phyloP scores from a whole-genome alignment of 2,329 filamentous ascomycete genomes.

The Apiospora malaysiana region DNA sequence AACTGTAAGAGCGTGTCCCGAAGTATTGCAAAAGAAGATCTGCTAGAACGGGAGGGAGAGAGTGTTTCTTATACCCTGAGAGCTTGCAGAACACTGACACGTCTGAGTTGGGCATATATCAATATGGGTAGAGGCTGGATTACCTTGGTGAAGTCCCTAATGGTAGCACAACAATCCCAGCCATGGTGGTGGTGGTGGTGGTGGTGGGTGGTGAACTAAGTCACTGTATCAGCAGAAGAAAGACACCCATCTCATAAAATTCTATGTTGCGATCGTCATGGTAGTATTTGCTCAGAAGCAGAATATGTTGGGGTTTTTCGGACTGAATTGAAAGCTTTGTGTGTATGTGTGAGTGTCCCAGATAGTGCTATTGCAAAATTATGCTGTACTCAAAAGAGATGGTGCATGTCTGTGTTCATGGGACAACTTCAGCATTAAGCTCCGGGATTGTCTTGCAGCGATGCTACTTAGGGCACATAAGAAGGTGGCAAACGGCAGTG shows the following conservation, averaged over 20 bases:
- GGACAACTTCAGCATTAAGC: background rate
- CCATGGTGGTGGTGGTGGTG: background rate
- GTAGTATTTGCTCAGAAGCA: background rate
- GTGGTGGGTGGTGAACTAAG: background rate
- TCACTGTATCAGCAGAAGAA: slow-evolving; percentile 13
- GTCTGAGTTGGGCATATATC: background rate
- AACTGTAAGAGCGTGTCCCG: slow-evolving; percentile 8
- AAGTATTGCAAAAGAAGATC: background rate
- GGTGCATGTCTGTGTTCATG: slow-evolving; percentile 1
- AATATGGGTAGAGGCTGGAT: background rate
- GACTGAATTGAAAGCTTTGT: slow-evolving; percentile 1
- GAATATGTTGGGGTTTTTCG: background rate
- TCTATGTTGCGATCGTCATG: background rate
- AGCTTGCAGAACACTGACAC: background rate
- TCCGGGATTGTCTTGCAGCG: background rate
- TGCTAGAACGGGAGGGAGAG: slow-evolving; percentile 8
- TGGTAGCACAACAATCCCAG: slow-evolving; percentile 8
- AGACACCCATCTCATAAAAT: slow-evolving; percentile 7
- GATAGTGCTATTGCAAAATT: background rate
- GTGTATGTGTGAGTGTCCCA: background rate
- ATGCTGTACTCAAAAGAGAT: background rate
- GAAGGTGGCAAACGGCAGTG: background rate
- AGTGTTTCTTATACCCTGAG: slow-evolving; percentile 13
- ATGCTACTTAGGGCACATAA: background rate
- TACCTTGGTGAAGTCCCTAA: background rate